These are phyloP conservation scores for Omphalea diandra DNA, from an alignment of 441 rosid species.

Conservation along the genomic window DNA sequence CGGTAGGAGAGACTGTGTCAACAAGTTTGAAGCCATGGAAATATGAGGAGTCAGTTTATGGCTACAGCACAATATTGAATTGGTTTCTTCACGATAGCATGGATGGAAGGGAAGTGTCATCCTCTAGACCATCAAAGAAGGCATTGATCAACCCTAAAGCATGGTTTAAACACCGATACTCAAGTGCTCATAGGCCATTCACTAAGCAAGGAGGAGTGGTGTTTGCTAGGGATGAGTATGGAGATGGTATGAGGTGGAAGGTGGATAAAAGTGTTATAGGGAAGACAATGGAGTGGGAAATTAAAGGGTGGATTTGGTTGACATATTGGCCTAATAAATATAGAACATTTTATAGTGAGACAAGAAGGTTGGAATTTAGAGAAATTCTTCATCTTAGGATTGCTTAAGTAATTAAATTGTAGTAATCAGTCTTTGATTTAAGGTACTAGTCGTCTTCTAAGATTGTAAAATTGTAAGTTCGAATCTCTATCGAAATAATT, in stretches of 20 bases:
- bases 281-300: slow-evolving; percentile 74
- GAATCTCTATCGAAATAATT: no score
- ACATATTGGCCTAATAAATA: slow-evolving; percentile 93
- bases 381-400: slow-evolving; percentile 58
- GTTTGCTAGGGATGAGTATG: slow-evolving; percentile 81
- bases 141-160: slow-evolving; percentile 64
- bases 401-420: slow-evolving; percentile 27
- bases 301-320: slow-evolving; percentile 81
- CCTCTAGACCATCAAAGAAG: slow-evolving; percentile 65
- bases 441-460: no score
- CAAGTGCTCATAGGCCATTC: slow-evolving; percentile 71
- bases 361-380: slow-evolving; percentile 70
- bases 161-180: slow-evolving; percentile 78
- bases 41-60: slow-evolving; percentile 68
- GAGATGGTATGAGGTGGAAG: slow-evolving; percentile 72
- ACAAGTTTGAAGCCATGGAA: slow-evolving; percentile 79
- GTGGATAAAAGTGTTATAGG: slow-evolving; percentile 57
- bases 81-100: slow-evolving; percentile 82
- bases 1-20: slow-evolving; percentile 58
- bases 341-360: slow-evolving; percentile 64
- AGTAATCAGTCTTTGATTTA: no score
- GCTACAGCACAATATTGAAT: slow-evolving; percentile 55
- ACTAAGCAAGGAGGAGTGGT: slow-evolving; percentile 81
- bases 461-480: no score
- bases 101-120: slow-evolving; percentile 78